These are phyloP conservation scores for Aspergillus fumigatus DNA, from an alignment of 2,329 filamentous ascomycete genomes.

Conservation along the genomic window DNA sequence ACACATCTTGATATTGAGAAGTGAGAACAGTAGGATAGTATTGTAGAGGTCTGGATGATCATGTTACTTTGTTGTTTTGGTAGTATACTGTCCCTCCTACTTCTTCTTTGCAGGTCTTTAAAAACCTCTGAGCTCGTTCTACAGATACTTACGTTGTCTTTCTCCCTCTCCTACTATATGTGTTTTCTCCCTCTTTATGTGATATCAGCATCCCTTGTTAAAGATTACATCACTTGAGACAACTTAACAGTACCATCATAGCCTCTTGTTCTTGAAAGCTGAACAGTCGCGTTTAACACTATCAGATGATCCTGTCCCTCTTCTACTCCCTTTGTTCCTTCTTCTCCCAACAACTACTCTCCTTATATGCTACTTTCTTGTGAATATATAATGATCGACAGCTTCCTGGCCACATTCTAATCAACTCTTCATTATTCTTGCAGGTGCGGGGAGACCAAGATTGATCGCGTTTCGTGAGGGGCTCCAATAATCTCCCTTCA, in stretches of 20 bases:
- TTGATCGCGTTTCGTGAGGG: slow-evolving; percentile 3
- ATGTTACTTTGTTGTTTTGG: background rate
- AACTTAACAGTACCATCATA: background rate
- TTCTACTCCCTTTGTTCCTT: background rate
- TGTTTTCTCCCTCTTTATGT: background rate
- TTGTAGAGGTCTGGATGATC: no score
- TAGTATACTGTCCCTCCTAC: background rate
- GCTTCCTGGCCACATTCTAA: background rate
- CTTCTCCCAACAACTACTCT: slow-evolving; percentile 5
- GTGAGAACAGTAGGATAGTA: no score
- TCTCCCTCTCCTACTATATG: background rate
- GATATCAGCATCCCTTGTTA: background rate
- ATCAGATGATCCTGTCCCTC: background rate
- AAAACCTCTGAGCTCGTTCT: background rate
- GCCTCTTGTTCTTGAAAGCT: background rate
- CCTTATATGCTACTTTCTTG: background rate
- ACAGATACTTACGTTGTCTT: background rate
- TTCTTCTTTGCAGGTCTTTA: background rate
- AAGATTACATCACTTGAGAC: slow-evolving; percentile 1
- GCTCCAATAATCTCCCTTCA: slow-evolving; percentile 1
- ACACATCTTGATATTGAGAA: background rate
- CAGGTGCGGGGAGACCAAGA: slow-evolving; percentile 5
- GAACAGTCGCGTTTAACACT: background rate
- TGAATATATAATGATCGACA: slow-evolving; percentile 1
- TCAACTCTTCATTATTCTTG: background rate